These are phyloP conservation scores for Fusarium nygamai DNA, from an alignment of 2,329 filamentous ascomycete genomes.

Conservation along the genomic window DNA sequence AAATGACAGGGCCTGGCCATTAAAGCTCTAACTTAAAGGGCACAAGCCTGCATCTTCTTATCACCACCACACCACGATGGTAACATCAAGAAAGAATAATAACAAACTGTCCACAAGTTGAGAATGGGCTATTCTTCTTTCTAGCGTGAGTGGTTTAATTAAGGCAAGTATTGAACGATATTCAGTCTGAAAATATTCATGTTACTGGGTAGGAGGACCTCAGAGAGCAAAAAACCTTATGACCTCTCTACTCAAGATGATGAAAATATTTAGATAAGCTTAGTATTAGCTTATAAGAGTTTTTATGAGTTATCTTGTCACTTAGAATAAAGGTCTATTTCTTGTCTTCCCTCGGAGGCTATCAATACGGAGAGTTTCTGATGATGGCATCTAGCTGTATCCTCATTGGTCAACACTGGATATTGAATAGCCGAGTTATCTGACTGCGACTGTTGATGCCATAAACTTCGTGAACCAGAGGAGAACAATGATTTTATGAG, in stretches of 20 bases:
- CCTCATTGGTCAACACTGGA: not conserved
- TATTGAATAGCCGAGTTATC: not conserved
- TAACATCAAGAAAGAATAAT: slow-evolving; percentile 4
- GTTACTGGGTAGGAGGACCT: not conserved
- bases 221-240: not conserved
- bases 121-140: not conserved
- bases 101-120: not conserved
- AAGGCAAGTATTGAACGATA: not conserved
- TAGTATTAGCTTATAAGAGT: not conserved
- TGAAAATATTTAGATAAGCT: not conserved
- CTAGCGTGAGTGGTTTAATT: not conserved
- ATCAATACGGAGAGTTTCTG: slow-evolving; percentile 1
- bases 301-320: not conserved
- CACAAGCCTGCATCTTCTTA: slow-evolving; percentile 30
- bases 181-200: not conserved
- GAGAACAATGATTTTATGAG: not conserved
- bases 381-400: not conserved
- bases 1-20: not conserved
- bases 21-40: slow-evolving; percentile 12
- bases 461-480: not conserved
- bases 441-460: not conserved
- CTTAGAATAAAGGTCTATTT: not conserved
- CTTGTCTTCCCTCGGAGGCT: not conserved
- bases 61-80: slow-evolving; percentile 9
- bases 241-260: not conserved